These are phyloP conservation scores for Pythium coloratum DNA, from an alignment of 352 stramenopile genomes.

Conservation along the genomic window DNA sequence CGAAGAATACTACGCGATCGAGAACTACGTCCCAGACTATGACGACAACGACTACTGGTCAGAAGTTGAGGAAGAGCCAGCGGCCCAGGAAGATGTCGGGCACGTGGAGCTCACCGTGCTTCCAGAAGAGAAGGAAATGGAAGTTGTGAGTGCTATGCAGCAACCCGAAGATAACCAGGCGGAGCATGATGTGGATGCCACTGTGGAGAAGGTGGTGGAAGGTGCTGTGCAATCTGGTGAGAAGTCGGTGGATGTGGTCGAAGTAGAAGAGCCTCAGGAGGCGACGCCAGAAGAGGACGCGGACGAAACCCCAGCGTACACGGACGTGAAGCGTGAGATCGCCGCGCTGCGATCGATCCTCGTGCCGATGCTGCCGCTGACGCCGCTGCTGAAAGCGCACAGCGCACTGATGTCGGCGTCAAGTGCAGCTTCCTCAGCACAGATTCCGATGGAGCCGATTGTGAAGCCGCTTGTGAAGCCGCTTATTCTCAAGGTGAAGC, in stretches of 20 bases:
- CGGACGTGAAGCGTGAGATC: background rate
- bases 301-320: background rate
- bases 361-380: conserved; percentile 13
- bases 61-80: conserved; percentile 8
- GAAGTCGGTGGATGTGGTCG: background rate
- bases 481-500: conserved; percentile 10
- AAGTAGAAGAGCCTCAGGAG: background rate
- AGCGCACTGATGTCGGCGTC: background rate
- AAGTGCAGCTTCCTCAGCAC: background rate
- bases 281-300: background rate
- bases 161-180: background rate
- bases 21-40: background rate
- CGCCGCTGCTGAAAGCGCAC: background rate
- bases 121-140: background rate
- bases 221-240: background rate
- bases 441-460: conserved; percentile 1
- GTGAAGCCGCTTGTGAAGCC: conserved; percentile 18
- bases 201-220: background rate
- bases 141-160: background rate
- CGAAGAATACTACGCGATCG: conserved; percentile 15
- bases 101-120: background rate
- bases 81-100: background rate
- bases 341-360: conserved; percentile 8
- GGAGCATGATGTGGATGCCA: background rate
- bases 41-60: conserved; percentile 14